Percentiles rank a stretch among this genome's conserved stretches.
phyloP scores from a whole-genome alignment of 2,329 filamentous ascomycete genomes.

The Stagonosporopsis chrysanthemi region DNA sequence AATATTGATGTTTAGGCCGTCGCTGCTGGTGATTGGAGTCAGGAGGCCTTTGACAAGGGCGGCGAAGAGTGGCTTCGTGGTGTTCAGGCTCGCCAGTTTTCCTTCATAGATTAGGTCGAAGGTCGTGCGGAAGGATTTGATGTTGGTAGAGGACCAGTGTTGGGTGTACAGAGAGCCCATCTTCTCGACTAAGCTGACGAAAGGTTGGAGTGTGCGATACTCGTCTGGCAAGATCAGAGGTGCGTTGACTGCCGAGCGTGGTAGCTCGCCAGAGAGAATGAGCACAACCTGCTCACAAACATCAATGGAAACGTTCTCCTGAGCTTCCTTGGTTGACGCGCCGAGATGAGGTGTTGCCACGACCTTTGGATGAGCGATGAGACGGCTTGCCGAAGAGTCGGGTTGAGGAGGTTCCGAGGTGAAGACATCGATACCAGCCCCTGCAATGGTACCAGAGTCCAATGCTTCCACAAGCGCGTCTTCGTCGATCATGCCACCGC shows the following conservation, averaged over 20 bases:
- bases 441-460: conserved; percentile 74
- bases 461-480: conserved; percentile 73
- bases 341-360: conserved; percentile 82
- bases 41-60: conserved; percentile 80
- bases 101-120: conserved; percentile 83
- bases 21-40: conserved; percentile 69
- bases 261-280: conserved; percentile 75
- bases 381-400: conserved; percentile 65
- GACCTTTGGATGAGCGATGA: conserved; percentile 74
- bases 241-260: conserved; percentile 80
- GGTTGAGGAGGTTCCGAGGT: conserved; percentile 73
- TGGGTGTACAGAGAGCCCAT: conserved; percentile 83
- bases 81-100: conserved; percentile 72
- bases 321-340: conserved; percentile 80
- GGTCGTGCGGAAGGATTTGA: conserved; percentile 63
- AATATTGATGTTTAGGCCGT: conserved; percentile 77
- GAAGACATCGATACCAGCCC: conserved; percentile 82
- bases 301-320: conserved; percentile 83
- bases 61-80: conserved; percentile 80
- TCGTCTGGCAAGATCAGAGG: conserved; percentile 83
- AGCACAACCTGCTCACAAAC: conserved; percentile 81
- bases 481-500: conserved; percentile 83
- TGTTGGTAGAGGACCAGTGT: conserved; percentile 63
- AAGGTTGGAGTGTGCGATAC: conserved; percentile 78
- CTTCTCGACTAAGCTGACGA: conserved; percentile 77